phyloP scores from a whole-genome alignment of 106 monocot genomes.

The Cymbidium sinense region DNA sequence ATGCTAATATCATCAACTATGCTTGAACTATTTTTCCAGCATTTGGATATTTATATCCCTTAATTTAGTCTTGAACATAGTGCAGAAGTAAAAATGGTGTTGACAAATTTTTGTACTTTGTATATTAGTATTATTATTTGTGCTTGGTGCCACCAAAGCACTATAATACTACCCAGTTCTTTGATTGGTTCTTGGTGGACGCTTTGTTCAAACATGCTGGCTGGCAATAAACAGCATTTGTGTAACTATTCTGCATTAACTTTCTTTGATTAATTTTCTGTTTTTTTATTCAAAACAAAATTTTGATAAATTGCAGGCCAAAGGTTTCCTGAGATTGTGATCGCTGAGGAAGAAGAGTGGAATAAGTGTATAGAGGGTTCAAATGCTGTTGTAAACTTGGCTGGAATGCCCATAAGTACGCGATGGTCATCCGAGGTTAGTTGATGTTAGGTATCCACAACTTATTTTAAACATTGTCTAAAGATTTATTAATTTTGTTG shows the following conservation, averaged over 20 bases:
- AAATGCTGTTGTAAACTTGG: slow-evolving; percentile 79
- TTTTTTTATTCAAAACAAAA: not conserved
- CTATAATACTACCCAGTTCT: too few species aligned
- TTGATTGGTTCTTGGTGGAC: too few species aligned
- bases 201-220: too few species aligned
- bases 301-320: slow-evolving; percentile 33
- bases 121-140: too few species aligned
- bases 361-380: slow-evolving; percentile 49
- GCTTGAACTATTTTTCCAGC: too few species aligned
- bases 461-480: not conserved
- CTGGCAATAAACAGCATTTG: too few species aligned
- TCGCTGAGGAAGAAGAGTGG: slow-evolving; percentile 81
- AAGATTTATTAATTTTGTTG: not conserved
- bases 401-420: slow-evolving; percentile 84
- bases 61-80: too few species aligned
- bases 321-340: slow-evolving; percentile 45
- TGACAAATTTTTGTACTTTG: too few species aligned
- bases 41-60: too few species aligned
- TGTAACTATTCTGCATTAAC: not conserved
- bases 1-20: too few species aligned
- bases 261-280: not conserved
- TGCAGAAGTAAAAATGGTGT: too few species aligned
- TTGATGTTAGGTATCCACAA: not conserved
- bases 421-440: slow-evolving; percentile 83
- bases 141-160: too few species aligned